Percentiles rank a stretch among this genome's conserved stretches.
Evolutionary conservation across 306 rosid genomes (phyloP).

Genomic region (Cucurbita moschata): DNA sequence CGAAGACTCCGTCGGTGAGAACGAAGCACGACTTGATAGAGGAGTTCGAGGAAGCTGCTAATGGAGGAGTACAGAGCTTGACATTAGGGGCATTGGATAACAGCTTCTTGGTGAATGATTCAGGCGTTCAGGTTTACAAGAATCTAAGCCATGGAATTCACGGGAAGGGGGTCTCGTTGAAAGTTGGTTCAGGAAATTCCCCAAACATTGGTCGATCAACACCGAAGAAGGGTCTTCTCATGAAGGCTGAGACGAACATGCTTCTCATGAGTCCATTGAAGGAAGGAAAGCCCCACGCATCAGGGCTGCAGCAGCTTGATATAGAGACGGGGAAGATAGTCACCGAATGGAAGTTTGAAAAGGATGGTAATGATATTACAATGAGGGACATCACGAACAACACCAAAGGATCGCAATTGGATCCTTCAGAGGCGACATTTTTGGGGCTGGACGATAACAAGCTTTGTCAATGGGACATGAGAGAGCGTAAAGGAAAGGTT

Average conservation of each 20-base stretch:
- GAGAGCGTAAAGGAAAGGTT: constrained; percentile 61
- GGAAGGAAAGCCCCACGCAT: constrained; percentile 51
- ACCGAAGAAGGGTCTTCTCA: constrained; percentile 53
- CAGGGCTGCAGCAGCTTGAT: constrained; percentile 63
- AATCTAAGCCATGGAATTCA: constrained; percentile 61
- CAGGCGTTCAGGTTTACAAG: constrained; percentile 63
- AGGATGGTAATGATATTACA: constrained; percentile 64
- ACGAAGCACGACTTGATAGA: constrained; percentile 38
- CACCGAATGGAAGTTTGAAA: constrained; percentile 78
- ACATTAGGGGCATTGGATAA: constrained; percentile 69
- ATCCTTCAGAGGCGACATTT: constrained; percentile 76
- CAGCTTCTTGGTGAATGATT: constrained; percentile 62
- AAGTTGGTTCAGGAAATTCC: constrained; percentile 25
- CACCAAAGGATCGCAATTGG: constrained; percentile 68
- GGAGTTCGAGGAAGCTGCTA: constrained; percentile 79
- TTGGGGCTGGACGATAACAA: constrained; percentile 91
- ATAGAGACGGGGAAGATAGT: constrained; percentile 76
- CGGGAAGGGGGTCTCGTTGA: constrained; percentile 64
- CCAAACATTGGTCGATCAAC: constrained; percentile 16
- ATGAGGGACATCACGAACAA: constrained; percentile 83
- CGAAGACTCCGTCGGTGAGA: constrained; percentile 19
- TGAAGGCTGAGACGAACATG: constrained; percentile 87
- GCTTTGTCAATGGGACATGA: constrained; percentile 92
- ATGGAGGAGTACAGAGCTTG: constrained; percentile 74
- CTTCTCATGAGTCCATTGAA: constrained; percentile 68